phyloP scores from a whole-genome alignment of 2,329 filamentous ascomycete genomes.

The Ustulina deusta region DNA sequence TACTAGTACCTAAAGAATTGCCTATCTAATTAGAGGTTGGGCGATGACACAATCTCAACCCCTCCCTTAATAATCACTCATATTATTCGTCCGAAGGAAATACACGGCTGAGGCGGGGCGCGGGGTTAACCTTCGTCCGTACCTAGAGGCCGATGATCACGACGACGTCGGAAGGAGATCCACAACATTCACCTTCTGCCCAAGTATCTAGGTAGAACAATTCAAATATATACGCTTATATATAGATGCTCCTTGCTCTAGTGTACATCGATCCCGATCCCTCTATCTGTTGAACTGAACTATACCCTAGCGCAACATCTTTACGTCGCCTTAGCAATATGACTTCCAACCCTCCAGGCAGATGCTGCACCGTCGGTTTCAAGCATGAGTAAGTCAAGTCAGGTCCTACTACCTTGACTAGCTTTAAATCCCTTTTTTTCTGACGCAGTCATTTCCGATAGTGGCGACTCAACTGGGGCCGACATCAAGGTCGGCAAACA shows the following conservation, averaged over 20 bases:
- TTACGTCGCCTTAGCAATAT: conserved; percentile 52
- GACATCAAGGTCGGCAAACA: conserved; percentile 60
- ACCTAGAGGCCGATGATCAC: neutral
- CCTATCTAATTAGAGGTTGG: neutral
- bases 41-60: conserved; percentile 24
- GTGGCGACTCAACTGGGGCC: conserved; percentile 62
- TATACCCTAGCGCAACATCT: neutral
- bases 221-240: neutral
- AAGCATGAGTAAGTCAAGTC: conserved; percentile 63
- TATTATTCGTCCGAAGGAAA: neutral
- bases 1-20: conserved; percentile 4
- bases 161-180: conserved; percentile 2
- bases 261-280: conserved; percentile 4
- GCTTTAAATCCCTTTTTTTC: neutral
- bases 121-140: conserved; percentile 12
- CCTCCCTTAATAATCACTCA: conserved; percentile 2
- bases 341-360: conserved; percentile 65
- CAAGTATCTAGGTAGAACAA: neutral
- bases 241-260: neutral
- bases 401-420: neutral
- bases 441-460: conserved; percentile 44
- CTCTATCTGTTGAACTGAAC: neutral
- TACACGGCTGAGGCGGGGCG: neutral
- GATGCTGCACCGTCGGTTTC: conserved; percentile 65
- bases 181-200: neutral